These are phyloP conservation scores for Hypoxylon perforatum DNA, from an alignment of 495 filamentous ascomycete genomes.

Conservation along the genomic window DNA sequence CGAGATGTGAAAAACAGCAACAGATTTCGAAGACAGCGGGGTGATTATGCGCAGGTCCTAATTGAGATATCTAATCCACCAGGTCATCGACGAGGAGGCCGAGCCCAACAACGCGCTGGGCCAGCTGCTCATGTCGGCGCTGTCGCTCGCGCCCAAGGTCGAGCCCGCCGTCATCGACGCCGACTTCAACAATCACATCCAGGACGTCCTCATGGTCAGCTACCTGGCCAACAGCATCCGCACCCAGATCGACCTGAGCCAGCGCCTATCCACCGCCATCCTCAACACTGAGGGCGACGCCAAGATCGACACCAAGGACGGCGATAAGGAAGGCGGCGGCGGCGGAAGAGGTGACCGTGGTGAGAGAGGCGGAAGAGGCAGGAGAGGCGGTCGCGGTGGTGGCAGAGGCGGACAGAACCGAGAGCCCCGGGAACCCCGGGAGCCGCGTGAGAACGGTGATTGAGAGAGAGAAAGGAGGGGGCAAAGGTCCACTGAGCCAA, in stretches of 20 bases:
- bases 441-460: conserved; percentile 38
- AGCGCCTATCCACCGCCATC: conserved; percentile 87
- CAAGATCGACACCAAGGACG: conserved; percentile 51
- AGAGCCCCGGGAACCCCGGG: conserved; percentile 51
- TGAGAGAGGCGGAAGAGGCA: conserved; percentile 55
- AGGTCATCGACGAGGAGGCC: conserved; percentile 73
- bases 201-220: conserved; percentile 95
- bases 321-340: conserved; percentile 53
- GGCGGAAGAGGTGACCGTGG: conserved; percentile 48
- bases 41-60: too few species aligned
- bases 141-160: conserved; percentile 94
- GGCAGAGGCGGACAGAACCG: conserved; percentile 50
- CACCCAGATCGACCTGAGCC: conserved; percentile 97
- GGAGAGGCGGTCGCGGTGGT: conserved; percentile 53
- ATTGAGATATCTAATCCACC: too few species aligned
- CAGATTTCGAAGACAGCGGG: too few species aligned
- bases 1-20: too few species aligned
- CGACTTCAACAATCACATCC: conserved; percentile 99
- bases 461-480: conserved; percentile 17
- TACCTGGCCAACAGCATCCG: conserved; percentile 99
- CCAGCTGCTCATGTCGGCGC: conserved; percentile 91
- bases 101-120: conserved; percentile 85
- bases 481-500: too few species aligned
- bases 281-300: conserved; percentile 69
- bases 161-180: conserved; percentile 87